These are phyloP conservation scores for Nothomitra cinnamomea DNA, from an alignment of 2,329 filamentous ascomycete species.

Conservation along the genomic window DNA sequence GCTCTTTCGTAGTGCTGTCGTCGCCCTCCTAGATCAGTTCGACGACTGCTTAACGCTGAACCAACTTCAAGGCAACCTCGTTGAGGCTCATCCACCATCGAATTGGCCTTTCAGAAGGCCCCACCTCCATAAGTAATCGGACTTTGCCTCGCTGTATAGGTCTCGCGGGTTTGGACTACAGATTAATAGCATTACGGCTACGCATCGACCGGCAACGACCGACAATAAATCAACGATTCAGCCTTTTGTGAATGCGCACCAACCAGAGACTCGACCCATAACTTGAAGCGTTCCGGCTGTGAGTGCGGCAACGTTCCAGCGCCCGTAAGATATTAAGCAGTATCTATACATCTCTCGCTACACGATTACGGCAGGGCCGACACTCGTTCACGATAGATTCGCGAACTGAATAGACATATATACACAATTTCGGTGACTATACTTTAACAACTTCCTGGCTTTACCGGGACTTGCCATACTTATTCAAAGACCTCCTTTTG, in stretches of 20 bases:
- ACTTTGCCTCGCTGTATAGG: neutral
- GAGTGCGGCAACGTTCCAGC: neutral
- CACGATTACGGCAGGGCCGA: conserved; percentile 2
- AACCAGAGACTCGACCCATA: too few species aligned
- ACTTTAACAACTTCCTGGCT: too few species aligned
- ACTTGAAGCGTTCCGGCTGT: too few species aligned
- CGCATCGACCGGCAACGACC: neutral
- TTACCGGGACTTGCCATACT: too few species aligned
- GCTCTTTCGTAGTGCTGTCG: too few species aligned
- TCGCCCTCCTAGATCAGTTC: too few species aligned
- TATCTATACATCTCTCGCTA: neutral
- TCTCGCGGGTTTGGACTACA: neutral
- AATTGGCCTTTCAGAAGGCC: neutral
- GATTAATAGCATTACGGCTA: neutral
- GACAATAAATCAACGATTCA: neutral
- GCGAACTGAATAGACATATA: neutral
- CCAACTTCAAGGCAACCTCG: too few species aligned
- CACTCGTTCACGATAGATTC: conserved; percentile 1
- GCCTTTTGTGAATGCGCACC: too few species aligned
- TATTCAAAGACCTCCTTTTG: too few species aligned
- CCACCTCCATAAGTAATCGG: neutral
- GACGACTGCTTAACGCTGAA: too few species aligned
- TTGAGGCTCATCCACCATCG: too few species aligned
- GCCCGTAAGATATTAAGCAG: neutral
- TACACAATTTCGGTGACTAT: neutral